Conservation (phyloP, 2,329 filamentous ascomycete species). For the Diaporthe sp. region DNA sequence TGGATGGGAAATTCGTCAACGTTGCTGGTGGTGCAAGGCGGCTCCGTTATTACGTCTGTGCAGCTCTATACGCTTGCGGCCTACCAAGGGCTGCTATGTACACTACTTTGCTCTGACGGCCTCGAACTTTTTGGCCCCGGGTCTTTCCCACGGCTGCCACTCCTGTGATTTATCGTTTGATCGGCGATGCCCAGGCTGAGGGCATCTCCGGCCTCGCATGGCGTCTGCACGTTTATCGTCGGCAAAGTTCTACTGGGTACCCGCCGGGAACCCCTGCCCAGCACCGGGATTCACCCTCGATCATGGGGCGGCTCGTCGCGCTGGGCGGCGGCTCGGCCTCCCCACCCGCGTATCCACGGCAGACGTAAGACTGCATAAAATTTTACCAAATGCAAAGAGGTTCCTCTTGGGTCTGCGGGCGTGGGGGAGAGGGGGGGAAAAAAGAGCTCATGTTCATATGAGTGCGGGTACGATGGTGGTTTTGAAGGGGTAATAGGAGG, state of each 20-base stretch:
- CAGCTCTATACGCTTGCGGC: neutral
- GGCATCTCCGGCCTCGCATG: neutral
- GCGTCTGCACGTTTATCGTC: neutral
- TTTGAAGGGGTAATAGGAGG: constrained; percentile 24
- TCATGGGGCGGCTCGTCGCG: neutral
- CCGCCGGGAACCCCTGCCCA: neutral
- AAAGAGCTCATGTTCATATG: neutral
- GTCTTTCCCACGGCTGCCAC: neutral
- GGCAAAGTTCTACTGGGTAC: neutral
- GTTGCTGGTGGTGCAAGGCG: neutral
- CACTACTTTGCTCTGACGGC: neutral
- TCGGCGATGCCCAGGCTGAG: neutral
- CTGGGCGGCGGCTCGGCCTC: neutral
- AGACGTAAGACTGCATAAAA: neutral
- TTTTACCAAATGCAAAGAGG: neutral
- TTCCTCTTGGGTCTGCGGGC: neutral
- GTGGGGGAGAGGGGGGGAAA: neutral
- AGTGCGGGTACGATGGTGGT: neutral
- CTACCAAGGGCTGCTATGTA: neutral
- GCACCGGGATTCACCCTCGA: neutral
- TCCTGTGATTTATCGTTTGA: neutral
- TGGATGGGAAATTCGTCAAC: neutral
- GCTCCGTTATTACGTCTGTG: neutral
- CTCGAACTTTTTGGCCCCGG: neutral
- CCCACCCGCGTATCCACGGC: constrained; percentile 10